A percentile compares a stretch with the other conserved stretches of the same genome.
Conservation (phyloP, 192 early-diverging fungal genomes). For the Backusella parvicylindrica region DNA sequence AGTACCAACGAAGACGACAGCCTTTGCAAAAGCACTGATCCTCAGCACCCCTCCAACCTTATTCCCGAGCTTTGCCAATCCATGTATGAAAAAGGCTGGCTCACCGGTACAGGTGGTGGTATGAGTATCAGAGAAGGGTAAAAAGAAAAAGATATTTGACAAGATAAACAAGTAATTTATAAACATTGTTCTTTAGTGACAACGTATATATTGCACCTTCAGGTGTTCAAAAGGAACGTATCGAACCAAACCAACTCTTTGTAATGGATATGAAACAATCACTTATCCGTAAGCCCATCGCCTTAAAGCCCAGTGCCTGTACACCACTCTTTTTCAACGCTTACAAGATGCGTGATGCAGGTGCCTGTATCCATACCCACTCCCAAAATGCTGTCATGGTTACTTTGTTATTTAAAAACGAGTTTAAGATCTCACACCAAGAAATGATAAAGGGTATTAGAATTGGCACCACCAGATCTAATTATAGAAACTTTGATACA, state of each 20-base stretch:
- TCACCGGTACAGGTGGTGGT: slow-evolving; percentile 93
- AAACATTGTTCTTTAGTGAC: slow-evolving; percentile 37
- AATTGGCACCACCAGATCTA: slow-evolving; percentile 60
- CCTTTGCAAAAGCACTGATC: slow-evolving; percentile 55
- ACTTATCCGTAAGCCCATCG: slow-evolving; percentile 67
- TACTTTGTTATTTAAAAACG: slow-evolving; percentile 74
- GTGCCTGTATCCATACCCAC: slow-evolving; percentile 96
- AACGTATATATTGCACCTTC: slow-evolving; percentile 86
- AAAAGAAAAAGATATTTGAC: background rate
- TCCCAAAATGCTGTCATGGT: slow-evolving; percentile 94
- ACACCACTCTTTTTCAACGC: slow-evolving; percentile 95
- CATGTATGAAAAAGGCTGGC: slow-evolving; percentile 92
- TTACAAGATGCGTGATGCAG: slow-evolving; percentile 79
- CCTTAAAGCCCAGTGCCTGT: slow-evolving; percentile 85
- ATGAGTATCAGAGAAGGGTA: slow-evolving; percentile 78
- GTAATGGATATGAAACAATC: slow-evolving; percentile 62
- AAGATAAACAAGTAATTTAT: background rate
- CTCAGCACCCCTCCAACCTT: slow-evolving; percentile 73
- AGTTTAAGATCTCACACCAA: slow-evolving; percentile 90
- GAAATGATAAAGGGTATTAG: slow-evolving; percentile 99
- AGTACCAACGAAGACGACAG: slow-evolving; percentile 28
- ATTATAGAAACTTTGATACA: slow-evolving; percentile 75
- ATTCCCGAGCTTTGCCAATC: slow-evolving; percentile 89
- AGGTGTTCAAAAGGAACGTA: slow-evolving; percentile 95
- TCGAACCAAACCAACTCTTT: slow-evolving; percentile 80